Percentiles rank a stretch among this genome's conserved stretches.
These are phyloP conservation scores for Hyphodiscus hymeniophilus DNA, from an alignment of 495 filamentous ascomycete species.

Conservation along the genomic window DNA sequence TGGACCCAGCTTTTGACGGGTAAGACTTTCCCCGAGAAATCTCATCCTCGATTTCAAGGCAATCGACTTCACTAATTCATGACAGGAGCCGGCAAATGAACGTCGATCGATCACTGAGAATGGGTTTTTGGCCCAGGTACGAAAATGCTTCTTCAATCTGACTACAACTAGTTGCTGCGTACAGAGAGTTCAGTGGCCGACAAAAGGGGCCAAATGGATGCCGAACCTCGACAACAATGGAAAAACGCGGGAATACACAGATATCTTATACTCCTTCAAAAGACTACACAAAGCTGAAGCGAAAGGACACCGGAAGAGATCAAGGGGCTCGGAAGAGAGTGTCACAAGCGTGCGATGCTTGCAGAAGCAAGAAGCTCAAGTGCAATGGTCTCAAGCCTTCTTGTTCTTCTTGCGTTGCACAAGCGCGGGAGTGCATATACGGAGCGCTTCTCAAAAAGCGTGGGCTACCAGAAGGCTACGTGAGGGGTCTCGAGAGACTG, in stretches of 20 bases:
- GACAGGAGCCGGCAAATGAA: too few relatives aligned
- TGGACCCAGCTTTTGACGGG: too few relatives aligned
- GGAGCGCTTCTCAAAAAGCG: slow-evolving; percentile 58
- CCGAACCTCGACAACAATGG: not conserved
- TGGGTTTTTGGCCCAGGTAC: too few relatives aligned
- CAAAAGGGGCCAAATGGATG: not conserved
- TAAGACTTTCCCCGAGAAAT: too few relatives aligned
- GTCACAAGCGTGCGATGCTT: slow-evolving; percentile 7
- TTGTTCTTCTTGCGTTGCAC: slow-evolving; percentile 51
- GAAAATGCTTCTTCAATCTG: too few relatives aligned
- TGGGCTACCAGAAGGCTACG: slow-evolving; percentile 56
- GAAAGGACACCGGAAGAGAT: slow-evolving; percentile 22
- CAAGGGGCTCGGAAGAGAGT: slow-evolving; percentile 48
- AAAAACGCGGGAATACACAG: not conserved
- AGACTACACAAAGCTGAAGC: slow-evolving; percentile 7
- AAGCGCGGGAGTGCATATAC: slow-evolving; percentile 54
- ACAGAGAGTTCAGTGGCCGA: not conserved
- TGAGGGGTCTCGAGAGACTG: slow-evolving; percentile 43
- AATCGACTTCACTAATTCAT: too few relatives aligned
- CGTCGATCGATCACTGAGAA: too few relatives aligned
- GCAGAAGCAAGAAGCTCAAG: slow-evolving; percentile 5
- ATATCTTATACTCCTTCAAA: not conserved
- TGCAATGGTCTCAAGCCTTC: slow-evolving; percentile 37
- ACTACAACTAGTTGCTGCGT: too few relatives aligned
- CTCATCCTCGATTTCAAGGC: too few relatives aligned